Conservation (phyloP, 1,284 basidiomycete genomes). For the Ceratobasidium papillatum region DNA sequence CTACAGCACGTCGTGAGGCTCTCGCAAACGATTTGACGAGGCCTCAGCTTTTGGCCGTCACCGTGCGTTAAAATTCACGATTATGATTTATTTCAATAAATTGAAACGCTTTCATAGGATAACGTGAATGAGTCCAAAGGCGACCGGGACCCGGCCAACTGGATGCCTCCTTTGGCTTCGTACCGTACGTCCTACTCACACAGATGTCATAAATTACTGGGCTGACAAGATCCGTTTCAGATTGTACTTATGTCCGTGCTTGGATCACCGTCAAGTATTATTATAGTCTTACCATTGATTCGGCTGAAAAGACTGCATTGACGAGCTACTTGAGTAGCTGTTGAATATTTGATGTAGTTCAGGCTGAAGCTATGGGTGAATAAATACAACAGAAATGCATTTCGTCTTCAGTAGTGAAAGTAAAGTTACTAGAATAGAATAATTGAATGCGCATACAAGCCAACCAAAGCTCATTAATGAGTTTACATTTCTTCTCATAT, state of each 20-base stretch:
- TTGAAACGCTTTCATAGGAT: not conserved
- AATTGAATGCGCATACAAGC: too few relatives aligned
- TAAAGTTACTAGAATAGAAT: too few relatives aligned
- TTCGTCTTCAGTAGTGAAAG: too few relatives aligned
- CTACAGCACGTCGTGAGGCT: slow-evolving; percentile 57
- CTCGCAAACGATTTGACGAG: slow-evolving; percentile 64
- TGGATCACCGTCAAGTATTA: slow-evolving; percentile 57
- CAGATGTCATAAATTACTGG: slow-evolving; percentile 57
- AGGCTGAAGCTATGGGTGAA: too few relatives aligned
- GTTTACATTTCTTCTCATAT: too few relatives aligned
- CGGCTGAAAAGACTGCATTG: slow-evolving; percentile 21
- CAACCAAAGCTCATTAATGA: too few relatives aligned
- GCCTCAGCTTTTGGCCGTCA: slow-evolving; percentile 62
- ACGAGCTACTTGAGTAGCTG: not conserved
- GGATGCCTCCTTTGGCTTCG: slow-evolving; percentile 59
- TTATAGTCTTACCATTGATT: slow-evolving; percentile 49
- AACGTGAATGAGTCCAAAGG: slow-evolving; percentile 56
- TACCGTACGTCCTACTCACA: slow-evolving; percentile 54
- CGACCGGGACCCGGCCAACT: slow-evolving; percentile 57
- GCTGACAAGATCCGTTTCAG: not conserved
- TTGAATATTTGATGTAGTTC: not conserved
- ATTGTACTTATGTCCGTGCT: slow-evolving; percentile 41
- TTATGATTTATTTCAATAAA: not conserved
- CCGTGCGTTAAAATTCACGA: slow-evolving; percentile 49
- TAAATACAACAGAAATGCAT: too few relatives aligned